Evolutionary conservation across 148 eudicot species (phyloP).

Genomic region (Pharnaceum exiguum): DNA sequence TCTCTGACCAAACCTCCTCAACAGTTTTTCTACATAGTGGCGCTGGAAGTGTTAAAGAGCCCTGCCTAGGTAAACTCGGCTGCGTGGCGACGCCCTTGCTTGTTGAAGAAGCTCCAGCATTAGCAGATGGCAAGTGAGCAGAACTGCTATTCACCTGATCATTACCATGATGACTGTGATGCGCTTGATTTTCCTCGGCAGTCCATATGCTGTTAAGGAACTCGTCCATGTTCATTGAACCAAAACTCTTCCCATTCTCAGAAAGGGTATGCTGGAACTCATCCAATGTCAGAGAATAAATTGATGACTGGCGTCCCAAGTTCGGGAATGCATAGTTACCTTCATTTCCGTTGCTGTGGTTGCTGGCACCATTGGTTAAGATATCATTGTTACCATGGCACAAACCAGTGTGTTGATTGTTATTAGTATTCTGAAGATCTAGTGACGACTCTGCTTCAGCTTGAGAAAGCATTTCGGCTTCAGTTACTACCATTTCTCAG

Average conservation of each 20-base stretch:
- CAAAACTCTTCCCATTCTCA: constrained; percentile 76
- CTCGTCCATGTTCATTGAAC: constrained; percentile 98
- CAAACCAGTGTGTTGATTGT: neutral
- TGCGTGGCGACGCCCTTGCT: constrained; percentile 32
- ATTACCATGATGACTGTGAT: constrained; percentile 2
- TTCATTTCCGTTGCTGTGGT: constrained; percentile 21
- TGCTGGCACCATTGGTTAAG: neutral
- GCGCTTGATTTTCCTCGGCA: constrained; percentile 76
- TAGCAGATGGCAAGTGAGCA: constrained; percentile 1
- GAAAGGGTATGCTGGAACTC: constrained; percentile 75
- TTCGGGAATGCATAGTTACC: constrained; percentile 14
- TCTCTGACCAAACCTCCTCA: constrained; percentile 90
- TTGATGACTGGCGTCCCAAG: constrained; percentile 63
- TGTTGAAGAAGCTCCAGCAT: neutral
- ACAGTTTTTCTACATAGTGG: constrained; percentile 73
- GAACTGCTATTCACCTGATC: too few species aligned
- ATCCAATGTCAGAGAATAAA: constrained; percentile 82
- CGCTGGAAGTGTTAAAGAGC: constrained; percentile 64
- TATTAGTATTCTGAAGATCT: constrained; percentile 9
- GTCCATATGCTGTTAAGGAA: constrained; percentile 92
- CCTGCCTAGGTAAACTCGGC: constrained; percentile 58
- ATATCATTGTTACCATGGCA: neutral
- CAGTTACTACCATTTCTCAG: constrained; percentile 18
- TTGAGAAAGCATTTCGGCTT: constrained; percentile 10
- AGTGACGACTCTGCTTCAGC: constrained; percentile 7